Conservation (phyloP, 1,139 yeast genomes). For the Meyerozyma guilliermondii region DNA sequence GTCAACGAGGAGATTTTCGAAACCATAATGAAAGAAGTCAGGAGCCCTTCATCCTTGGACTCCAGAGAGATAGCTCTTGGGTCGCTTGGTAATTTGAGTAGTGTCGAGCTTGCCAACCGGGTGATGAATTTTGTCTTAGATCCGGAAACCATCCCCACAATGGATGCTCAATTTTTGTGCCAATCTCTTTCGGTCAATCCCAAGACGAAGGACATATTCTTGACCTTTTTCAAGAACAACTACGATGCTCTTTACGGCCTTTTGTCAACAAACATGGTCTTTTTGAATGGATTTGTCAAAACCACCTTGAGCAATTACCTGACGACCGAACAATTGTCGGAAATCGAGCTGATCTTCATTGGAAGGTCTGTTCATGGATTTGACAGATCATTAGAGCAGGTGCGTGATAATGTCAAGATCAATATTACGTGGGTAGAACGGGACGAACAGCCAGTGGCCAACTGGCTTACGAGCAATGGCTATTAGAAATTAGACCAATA, state of each 20-base stretch:
- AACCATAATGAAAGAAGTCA: conserved; percentile 44
- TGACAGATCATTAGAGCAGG: conserved; percentile 54
- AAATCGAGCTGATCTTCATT: conserved; percentile 47
- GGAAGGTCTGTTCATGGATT: conserved; percentile 55
- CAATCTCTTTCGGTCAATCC: conserved; percentile 48
- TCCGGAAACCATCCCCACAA: conserved; percentile 49
- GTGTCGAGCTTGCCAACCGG: conserved; percentile 27
- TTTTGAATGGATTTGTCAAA: conserved; percentile 60
- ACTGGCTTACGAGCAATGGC: conserved; percentile 18
- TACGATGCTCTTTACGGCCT: conserved; percentile 44
- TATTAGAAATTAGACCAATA: neutral
- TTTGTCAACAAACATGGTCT: conserved; percentile 53
- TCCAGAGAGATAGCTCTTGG: conserved; percentile 60
- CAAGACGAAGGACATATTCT: conserved; percentile 43
- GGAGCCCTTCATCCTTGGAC: conserved; percentile 57
- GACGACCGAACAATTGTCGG: conserved; percentile 35
- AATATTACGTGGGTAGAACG: conserved; percentile 45
- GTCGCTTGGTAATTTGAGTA: conserved; percentile 56
- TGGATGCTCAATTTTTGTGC: conserved; percentile 65
- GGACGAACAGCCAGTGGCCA: conserved; percentile 21
- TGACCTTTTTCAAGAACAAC: conserved; percentile 53
- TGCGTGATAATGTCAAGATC: conserved; percentile 47
- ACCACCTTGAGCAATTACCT: conserved; percentile 46
- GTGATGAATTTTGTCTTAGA: conserved; percentile 38
- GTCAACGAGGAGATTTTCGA: conserved; percentile 42